Base-by-base conservation (phyloP, 2,329 filamentous ascomycete species). In the Phyllosticta ampelicida region DNA sequence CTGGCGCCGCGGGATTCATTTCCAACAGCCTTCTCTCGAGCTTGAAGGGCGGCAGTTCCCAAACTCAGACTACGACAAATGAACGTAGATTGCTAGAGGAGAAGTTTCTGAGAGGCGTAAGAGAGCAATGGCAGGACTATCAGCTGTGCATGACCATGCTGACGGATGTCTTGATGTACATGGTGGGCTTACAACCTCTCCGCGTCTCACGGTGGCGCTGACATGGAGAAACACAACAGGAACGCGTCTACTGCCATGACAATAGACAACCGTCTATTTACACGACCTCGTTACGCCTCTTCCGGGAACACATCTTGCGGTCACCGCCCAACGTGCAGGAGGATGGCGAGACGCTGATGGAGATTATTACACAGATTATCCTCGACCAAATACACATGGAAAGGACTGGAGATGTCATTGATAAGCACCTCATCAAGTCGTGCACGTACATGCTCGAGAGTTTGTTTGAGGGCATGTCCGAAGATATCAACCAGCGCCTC, bases 131-230 rank as follows among this genome's bases (percentile, higher is more conserved):
- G 90, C 84, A 90, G 61, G 87, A 95, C 62, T 91, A 99, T 68
- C 89, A 91, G 68, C 82, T 88, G 59, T 91, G 88, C 51, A 96
- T 96, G 89, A 90, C 90, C 68, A 97, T 97, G 92, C 86, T 90
- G 54, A 90, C 91, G 3, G 94, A 97, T 71, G 90, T 97, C 29
- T 79, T 97, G 55, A 96, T 97, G 90, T 96, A 96, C 68, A 89
- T 99, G 78, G 81, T 84, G 68, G 67, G 77, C 67, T 62, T 63
- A 19, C 21, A 10, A 26, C 18, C 5, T 9, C 49, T 16, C 16
- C 9, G 30, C 1, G 21, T 48, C 11, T 8, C 13, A 8, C 5
- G 13, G n/a, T 16, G 6, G 9, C 29, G 48, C 48, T 18, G 30
- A 26, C 30, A 9, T 2, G 21, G 30, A 13, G 13, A 52, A 52